These are phyloP conservation scores for Polyrhizophydium stewartii DNA, from an alignment of 371 early-diverging fungal species.

Conservation along the genomic window DNA sequence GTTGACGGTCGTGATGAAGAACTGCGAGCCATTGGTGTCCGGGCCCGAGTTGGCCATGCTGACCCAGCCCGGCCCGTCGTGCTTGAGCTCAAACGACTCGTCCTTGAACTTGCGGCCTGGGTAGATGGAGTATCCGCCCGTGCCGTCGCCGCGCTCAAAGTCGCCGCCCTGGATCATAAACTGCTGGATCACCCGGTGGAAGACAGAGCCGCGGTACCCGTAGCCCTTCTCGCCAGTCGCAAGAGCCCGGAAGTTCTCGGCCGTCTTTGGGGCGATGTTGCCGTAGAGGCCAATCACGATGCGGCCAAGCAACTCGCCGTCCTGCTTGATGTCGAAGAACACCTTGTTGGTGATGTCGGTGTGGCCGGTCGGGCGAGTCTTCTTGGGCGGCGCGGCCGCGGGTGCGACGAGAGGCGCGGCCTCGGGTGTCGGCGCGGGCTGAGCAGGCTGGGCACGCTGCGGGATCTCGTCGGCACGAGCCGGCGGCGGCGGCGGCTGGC, in stretches of 20 bases:
- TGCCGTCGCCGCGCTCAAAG: constrained; percentile 34
- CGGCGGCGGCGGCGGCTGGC: too few relatives aligned
- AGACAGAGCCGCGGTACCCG: constrained; percentile 81
- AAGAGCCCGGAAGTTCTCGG: constrained; percentile 92
- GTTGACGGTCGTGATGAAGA: constrained; percentile 64
- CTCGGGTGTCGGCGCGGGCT: too few relatives aligned
- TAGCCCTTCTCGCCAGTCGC: constrained; percentile 66
- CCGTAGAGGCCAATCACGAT: constrained; percentile 53
- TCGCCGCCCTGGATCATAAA: constrained; percentile 82
- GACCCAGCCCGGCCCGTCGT: constrained; percentile 53
- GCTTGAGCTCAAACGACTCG: constrained; percentile 60
- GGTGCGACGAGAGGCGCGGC: too few relatives aligned
- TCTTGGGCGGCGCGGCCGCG: too few relatives aligned
- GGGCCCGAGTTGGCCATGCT: constrained; percentile 41
- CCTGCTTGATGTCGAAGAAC: neutral
- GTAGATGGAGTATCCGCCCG: constrained; percentile 54
- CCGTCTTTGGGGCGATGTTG: constrained; percentile 91
- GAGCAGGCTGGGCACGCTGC: too few relatives aligned
- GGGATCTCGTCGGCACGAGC: too few relatives aligned
- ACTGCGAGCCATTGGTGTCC: constrained; percentile 90
- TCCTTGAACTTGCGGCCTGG: constrained; percentile 58
- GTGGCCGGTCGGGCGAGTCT: too few relatives aligned
- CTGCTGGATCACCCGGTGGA: constrained; percentile 66
- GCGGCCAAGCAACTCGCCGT: constrained; percentile 50
- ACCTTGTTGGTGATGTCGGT: neutral